Conservation (phyloP, 2,329 filamentous ascomycete species). For the Fusarium chuoi region DNA sequence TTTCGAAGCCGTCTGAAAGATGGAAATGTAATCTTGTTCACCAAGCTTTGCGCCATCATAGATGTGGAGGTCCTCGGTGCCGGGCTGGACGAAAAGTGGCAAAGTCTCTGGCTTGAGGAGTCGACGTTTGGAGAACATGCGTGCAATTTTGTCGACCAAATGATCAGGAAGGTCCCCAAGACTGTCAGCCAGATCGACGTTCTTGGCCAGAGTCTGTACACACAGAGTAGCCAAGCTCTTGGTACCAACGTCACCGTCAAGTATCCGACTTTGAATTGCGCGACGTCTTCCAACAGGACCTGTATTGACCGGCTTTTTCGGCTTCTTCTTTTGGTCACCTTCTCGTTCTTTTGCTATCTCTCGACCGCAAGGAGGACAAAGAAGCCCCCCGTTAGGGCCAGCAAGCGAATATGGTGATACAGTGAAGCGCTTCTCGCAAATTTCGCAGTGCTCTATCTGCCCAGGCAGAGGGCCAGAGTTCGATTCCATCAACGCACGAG, state of each 20-base stretch:
- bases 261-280: conserved; percentile 82
- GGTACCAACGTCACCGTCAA: conserved; percentile 79
- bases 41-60: conserved; percentile 73
- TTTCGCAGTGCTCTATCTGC: conserved; percentile 88
- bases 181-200: conserved; percentile 70
- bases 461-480: conserved; percentile 72
- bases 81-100: conserved; percentile 65
- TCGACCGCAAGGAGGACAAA: conserved; percentile 85
- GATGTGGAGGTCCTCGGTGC: conserved; percentile 61
- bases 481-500: conserved; percentile 59
- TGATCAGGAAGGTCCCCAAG: conserved; percentile 67
- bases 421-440: conserved; percentile 88
- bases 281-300: conserved; percentile 71
- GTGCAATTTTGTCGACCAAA: conserved; percentile 68
- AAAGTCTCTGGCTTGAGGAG: conserved; percentile 65
- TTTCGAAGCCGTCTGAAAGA: conserved; percentile 79
- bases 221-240: conserved; percentile 75
- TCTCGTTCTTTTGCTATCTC: conserved; percentile 72
- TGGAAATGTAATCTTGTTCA: conserved; percentile 79
- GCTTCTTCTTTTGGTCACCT: conserved; percentile 50
- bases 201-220: conserved; percentile 70
- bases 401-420: conserved; percentile 89
- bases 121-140: conserved; percentile 69
- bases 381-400: conserved; percentile 84
- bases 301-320: conserved; percentile 61